phyloP scores from a whole-genome alignment of 768 basidiomycete genomes.

The Clathrus columnatus region DNA sequence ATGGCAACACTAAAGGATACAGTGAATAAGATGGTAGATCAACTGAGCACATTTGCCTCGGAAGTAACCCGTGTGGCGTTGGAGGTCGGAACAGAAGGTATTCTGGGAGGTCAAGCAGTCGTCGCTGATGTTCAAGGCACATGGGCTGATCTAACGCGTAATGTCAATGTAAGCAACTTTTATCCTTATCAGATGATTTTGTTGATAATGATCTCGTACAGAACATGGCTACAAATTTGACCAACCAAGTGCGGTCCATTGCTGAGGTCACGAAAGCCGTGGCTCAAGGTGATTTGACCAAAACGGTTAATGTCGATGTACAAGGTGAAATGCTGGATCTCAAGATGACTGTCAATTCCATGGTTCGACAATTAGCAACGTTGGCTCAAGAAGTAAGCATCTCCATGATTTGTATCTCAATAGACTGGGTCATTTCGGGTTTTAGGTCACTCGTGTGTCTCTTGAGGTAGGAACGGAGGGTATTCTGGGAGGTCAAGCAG shows the following conservation, averaged over 20 bases:
- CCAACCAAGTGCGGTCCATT: slow-evolving; percentile 84
- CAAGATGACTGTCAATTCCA: slow-evolving; percentile 72
- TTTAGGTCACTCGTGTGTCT: slow-evolving; percentile 75
- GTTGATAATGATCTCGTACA: slow-evolving; percentile 20
- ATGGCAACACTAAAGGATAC: slow-evolving; percentile 79
- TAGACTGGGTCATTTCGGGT: slow-evolving; percentile 13
- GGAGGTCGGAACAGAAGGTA: slow-evolving; percentile 87
- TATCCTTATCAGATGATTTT: neutral
- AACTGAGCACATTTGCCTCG: slow-evolving; percentile 75
- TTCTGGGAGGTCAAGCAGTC: slow-evolving; percentile 82
- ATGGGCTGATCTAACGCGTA: slow-evolving; percentile 83
- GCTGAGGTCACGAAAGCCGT: slow-evolving; percentile 77
- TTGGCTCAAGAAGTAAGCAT: slow-evolving; percentile 51
- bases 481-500: slow-evolving; percentile 88
- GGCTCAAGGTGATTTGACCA: slow-evolving; percentile 73
- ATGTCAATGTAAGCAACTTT: slow-evolving; percentile 65
- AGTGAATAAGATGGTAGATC: slow-evolving; percentile 93
- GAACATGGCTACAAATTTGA: slow-evolving; percentile 85
- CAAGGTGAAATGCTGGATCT: slow-evolving; percentile 90
- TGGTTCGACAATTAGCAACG: slow-evolving; percentile 65
- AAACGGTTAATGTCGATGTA: slow-evolving; percentile 85
- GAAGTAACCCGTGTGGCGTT: slow-evolving; percentile 78
- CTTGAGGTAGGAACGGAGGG: slow-evolving; percentile 91
- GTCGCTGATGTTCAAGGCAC: slow-evolving; percentile 91
- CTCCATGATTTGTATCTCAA: neutral